Base-by-base conservation (phyloP, 257 asterid species). In the Ajuga chamaepitys region DNA sequence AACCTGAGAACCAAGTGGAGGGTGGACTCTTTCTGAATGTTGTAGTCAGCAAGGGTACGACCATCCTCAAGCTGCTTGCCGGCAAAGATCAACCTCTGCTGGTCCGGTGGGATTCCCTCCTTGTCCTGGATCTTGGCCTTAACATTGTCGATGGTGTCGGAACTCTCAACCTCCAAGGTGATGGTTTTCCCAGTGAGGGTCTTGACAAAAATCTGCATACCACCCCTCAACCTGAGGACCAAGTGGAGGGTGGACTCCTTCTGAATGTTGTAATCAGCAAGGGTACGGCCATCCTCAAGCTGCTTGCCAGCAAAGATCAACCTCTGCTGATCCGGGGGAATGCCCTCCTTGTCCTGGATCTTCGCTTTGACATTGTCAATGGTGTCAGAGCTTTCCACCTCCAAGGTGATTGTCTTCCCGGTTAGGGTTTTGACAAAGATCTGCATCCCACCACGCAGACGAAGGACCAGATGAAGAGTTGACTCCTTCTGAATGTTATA, bases 101-200 rank as follows among this genome's bases (percentile, higher is more conserved):
- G 96, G 72, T 88, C 96, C 5, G 94, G 95, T 4, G 94, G 93
- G 8, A 88, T 88, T 0, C 96, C 96, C 34, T 88, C 93, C 87
- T 87, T 87, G 42, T 83, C 88, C 62, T 83, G 88, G 71, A 83
- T 83, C 70, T 83, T 83, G 7, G 88, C 80, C 58, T 83, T 83
- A 0, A 83, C 88, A 0, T 83, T 83, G 55, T 83, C 88, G 2
- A 83, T 80, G 10, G 85, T 83, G 78, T 83, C 88, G 0, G 88
- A 83, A 55, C 83, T 77, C 34, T 83, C 88, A 0, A 83, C 88
- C 25, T 80, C 86, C 0, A 83, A 62, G 20, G 69, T 80, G 4
- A 85, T 85, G 0, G 92, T 85, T 55, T 85, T 81, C 0, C 90
- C 89, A 0, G 87, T 86, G 0, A 86, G 56, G 1, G 95, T 86